Evolutionary conservation across 164 flowering plant species (phyloP), one percentile per base, ranked within the genome.

Genomic region (Chloranthus sessilifolius): DNA sequence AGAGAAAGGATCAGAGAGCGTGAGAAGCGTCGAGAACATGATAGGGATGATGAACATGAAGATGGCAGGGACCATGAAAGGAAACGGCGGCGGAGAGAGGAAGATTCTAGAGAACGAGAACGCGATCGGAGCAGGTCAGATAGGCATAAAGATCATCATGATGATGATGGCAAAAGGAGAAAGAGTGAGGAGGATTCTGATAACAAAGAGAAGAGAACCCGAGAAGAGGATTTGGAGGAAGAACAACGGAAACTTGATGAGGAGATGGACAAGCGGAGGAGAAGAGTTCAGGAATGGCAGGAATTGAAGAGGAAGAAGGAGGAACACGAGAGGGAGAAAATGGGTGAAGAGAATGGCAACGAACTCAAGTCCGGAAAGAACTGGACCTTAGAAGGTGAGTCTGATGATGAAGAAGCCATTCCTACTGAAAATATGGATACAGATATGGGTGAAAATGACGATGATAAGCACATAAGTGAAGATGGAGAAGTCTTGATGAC

Each of bases 231-330:
- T 61, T 25, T 84, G 17, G 95, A 79, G 62, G 96, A 88, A 59
- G 98, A 92, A 42, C 92, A 85, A 33, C 68, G 63, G 50, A 78
- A 58, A 38, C 62, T 92, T 45, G 98, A 88, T 50, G 98, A 92
- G 30, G 98, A 92, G 55, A 80, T 83, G 85, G 98, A 92, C 44
- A 92, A 92, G 55, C 69, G 98, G 50, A 74, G 98, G 70, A 73
- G 94, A 58, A 82, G 95, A 62, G 98, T 92, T 65, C 98, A 92
- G 59, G 98, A 92, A 65, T 92, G 98, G 98, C 98, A 92, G 61
- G 95, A 88, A 53, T 44, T 76, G 53, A 79, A 53, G 61, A 82
- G 98, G 58, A 81, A 81, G 71, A 80, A 73, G 64, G 98, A 88
- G 72, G 95, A 85, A 69, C 37, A 73, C 22, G 96, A 88, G 59